phyloP scores from a whole-genome alignment of 805 yeast genomes.

The Lachancea sp. region DNA sequence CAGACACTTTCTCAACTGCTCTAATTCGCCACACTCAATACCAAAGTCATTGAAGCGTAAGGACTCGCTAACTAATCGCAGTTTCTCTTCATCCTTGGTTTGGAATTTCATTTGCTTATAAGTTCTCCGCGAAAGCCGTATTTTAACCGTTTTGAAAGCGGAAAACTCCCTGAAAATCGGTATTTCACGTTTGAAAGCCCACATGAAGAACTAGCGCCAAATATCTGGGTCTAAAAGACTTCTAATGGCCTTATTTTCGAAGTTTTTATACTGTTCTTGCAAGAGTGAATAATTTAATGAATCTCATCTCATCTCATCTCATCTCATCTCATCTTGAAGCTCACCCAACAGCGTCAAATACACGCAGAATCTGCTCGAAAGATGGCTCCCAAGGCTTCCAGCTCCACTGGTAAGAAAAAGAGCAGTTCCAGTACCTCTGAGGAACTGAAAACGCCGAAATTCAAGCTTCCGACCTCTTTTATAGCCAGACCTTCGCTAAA shows the following conservation, averaged over 20 bases:
- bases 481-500: conserved; percentile 33
- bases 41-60: conserved; percentile 11
- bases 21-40: conserved; percentile 7
- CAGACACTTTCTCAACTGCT: conserved; percentile 15
- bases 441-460: conserved; percentile 19
- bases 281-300: background rate
- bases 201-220: background rate
- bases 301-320: conserved; percentile 1
- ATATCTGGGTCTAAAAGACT: background rate
- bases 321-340: background rate
- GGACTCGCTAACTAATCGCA: background rate
- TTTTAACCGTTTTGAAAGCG: background rate
- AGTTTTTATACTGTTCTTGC: background rate
- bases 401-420: conserved; percentile 27
- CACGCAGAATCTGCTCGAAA: background rate
- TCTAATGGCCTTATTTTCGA: background rate
- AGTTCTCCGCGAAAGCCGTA: background rate
- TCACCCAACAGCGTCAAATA: background rate
- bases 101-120: background rate
- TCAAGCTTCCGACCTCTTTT: conserved; percentile 35
- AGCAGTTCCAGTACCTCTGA: conserved; percentile 14
- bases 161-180: background rate
- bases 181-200: background rate
- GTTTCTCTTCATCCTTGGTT: conserved; percentile 4
- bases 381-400: conserved; percentile 29